Conservation (phyloP, 495 filamentous ascomycete genomes). For the Xylaria acuta region DNA sequence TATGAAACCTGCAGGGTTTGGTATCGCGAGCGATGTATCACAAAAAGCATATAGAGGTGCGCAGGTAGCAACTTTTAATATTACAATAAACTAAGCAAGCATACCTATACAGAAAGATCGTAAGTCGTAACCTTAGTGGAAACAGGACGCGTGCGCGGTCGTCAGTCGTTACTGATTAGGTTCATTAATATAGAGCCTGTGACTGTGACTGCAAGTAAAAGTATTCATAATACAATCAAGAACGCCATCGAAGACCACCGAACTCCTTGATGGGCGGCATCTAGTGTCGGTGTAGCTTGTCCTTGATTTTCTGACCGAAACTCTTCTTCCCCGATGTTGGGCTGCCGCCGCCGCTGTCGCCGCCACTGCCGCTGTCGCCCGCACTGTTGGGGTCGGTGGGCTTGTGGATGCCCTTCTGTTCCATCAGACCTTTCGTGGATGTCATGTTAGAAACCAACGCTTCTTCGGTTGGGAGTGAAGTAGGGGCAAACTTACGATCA, state of each 20-base stretch:
- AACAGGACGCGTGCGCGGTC: background rate
- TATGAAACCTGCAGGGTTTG: too few relatives aligned
- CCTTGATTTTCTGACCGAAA: constrained; percentile 42
- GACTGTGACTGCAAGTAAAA: too few relatives aligned
- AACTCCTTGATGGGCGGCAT: background rate
- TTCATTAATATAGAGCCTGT: background rate
- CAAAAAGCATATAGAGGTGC: background rate
- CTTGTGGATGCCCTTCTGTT: constrained; percentile 49
- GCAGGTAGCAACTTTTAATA: background rate
- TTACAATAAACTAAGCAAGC: background rate
- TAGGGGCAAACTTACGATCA: constrained; percentile 59
- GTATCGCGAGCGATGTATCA: background rate
- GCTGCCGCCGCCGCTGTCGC: constrained; percentile 24
- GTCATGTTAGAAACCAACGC: background rate
- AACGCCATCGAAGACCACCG: background rate
- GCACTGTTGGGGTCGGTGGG: constrained; percentile 34
- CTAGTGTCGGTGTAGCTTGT: constrained; percentile 41
- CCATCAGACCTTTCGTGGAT: constrained; percentile 46
- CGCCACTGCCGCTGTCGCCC: constrained; percentile 37
- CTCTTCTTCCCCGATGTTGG: constrained; percentile 33
- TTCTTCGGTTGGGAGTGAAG: background rate
- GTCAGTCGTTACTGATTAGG: background rate
- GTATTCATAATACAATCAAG: background rate
- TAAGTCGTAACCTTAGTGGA: background rate
- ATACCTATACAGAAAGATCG: background rate